A percentile compares a stretch with the other conserved stretches of the same genome.
phyloP scores from a whole-genome alignment of 495 filamentous ascomycete species.

The Chaetomium cochliodes region DNA sequence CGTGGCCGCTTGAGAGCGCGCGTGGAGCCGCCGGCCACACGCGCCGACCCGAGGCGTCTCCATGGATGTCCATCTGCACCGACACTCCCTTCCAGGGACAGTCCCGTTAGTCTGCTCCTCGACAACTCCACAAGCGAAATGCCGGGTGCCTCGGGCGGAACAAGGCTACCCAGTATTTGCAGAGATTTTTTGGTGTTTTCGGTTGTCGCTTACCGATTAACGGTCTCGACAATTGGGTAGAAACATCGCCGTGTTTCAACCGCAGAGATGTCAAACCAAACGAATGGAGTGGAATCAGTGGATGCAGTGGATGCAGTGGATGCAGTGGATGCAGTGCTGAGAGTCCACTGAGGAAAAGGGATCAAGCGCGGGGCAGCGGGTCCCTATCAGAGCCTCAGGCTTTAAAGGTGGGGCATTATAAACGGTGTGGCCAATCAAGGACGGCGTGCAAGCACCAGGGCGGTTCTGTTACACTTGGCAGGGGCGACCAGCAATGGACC shows the following conservation, averaged over 20 bases:
- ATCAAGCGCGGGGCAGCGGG: constrained; percentile 22
- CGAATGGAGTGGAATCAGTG: constrained; percentile 11
- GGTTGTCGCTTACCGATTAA: background rate
- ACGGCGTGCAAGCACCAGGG: constrained; percentile 29
- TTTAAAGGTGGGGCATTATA: constrained; percentile 2
- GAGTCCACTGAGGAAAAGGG: constrained; percentile 11
- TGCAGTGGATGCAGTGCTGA: background rate
- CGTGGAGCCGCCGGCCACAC: constrained; percentile 16
- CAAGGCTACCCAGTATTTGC: background rate
- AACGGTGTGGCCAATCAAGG: constrained; percentile 32
- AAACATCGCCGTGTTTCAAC: constrained; percentile 42
- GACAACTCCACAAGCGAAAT: background rate
- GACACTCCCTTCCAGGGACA: background rate
- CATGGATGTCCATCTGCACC: background rate
- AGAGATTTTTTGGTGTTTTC: background rate
- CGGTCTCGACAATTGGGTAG: constrained; percentile 24
- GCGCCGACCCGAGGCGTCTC: constrained; percentile 1
- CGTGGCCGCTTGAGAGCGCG: background rate
- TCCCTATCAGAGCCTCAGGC: constrained; percentile 37
- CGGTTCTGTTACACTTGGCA: constrained; percentile 40
- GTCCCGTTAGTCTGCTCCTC: no score
- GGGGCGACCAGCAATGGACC: constrained; percentile 27
- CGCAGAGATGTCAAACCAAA: constrained; percentile 36
- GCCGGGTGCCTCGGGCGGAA: constrained; percentile 7
- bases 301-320: background rate